These are phyloP conservation scores for Artemisia annua DNA, from an alignment of 129 eudicot species.

Conservation along the genomic window DNA sequence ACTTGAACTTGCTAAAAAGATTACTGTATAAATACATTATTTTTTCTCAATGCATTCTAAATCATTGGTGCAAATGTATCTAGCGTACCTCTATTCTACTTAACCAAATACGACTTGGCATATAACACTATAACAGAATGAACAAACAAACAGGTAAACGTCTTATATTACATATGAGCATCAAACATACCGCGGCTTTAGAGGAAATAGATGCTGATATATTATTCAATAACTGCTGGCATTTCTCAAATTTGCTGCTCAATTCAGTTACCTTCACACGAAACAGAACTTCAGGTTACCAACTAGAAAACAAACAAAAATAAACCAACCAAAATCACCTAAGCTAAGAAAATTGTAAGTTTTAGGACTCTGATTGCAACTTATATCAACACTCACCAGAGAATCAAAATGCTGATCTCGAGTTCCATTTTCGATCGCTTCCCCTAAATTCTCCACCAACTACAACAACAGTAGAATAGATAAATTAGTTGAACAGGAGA, in stretches of 20 bases:
- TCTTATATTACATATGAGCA: neutral
- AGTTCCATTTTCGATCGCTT: conserved; percentile 77
- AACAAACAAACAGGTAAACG: neutral
- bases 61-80: neutral
- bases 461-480: conserved; percentile 22
- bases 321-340: neutral
- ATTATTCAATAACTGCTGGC: conserved; percentile 91
- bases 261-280: conserved; percentile 65
- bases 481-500: no score
- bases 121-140: neutral
- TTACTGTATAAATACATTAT: no score
- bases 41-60: neutral
- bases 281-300: no score
- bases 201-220: conserved; percentile 71
- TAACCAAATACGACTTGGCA: neutral
- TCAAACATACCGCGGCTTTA: conserved; percentile 64
- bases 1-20: no score
- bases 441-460: conserved; percentile 97
- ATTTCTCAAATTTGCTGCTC: conserved; percentile 82
- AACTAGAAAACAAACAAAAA: conserved; percentile 7
- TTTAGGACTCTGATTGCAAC: neutral
- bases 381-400: conserved; percentile 48
- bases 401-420: conserved; percentile 96
- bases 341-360: neutral
- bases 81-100: neutral